Evolutionary conservation across 345 rosid species (phyloP).

Genomic region (Sonneratia alba): DNA sequence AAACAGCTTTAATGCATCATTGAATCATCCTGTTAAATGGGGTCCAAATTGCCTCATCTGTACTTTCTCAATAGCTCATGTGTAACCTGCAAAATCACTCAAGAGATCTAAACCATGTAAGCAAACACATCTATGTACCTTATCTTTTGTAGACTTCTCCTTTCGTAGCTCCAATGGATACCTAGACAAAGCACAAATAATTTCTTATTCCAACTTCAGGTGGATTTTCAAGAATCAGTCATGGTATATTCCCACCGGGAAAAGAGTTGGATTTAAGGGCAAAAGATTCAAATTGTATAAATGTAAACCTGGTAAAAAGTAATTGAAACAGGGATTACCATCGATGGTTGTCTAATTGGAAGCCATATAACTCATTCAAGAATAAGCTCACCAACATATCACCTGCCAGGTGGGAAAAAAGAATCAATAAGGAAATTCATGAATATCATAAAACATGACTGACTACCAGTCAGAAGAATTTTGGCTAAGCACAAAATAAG

Average conservation of each 20-base stretch:
- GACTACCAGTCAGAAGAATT: neutral
- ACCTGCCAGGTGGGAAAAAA: slow-evolving; percentile 32
- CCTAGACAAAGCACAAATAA: slow-evolving; percentile 29
- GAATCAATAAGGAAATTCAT: neutral
- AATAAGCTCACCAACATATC: slow-evolving; percentile 92
- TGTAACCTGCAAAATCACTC: neutral
- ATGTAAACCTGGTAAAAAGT: neutral
- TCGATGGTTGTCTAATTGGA: slow-evolving; percentile 88
- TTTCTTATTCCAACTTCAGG: neutral
- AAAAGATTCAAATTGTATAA: slow-evolving; percentile 2
- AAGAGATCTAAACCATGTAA: neutral
- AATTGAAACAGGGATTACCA: slow-evolving; percentile 38
- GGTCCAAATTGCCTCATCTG: neutral
- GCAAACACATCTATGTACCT: slow-evolving; percentile 31
- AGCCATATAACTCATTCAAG: slow-evolving; percentile 93
- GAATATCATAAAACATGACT: neutral
- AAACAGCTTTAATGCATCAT: neutral
- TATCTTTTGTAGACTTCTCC: slow-evolving; percentile 81
- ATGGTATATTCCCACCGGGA: neutral
- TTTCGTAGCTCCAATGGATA: slow-evolving; percentile 89
- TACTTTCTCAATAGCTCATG: neutral
- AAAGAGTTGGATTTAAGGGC: neutral
- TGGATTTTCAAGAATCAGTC: neutral
- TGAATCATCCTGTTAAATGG: neutral
- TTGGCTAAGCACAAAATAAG: neutral